phyloP scores from a whole-genome alignment of 139 green algal species.

The Chlorella vulgaris region DNA sequence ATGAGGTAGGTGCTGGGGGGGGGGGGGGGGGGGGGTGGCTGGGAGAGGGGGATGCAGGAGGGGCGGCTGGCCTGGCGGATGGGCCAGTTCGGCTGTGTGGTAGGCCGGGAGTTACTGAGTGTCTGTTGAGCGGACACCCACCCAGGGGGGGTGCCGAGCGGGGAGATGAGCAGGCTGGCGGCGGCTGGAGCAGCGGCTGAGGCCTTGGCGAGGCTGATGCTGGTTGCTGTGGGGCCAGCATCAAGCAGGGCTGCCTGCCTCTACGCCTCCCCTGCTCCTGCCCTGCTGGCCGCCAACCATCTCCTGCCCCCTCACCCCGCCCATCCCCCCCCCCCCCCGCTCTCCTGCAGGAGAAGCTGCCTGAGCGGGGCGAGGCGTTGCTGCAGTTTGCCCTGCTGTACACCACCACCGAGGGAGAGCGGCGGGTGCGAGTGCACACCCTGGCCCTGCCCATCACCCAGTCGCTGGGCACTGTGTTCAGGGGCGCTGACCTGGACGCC shows the following conservation, averaged over 20 bases:
- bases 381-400: conserved; percentile 90
- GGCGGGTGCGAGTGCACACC: conserved; percentile 75
- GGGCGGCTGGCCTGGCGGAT: not conserved
- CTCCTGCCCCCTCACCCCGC: not conserved
- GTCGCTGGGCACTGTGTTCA: conserved; percentile 72
- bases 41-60: not conserved
- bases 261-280: too few relatives aligned
- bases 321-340: not conserved
- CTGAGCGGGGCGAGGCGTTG: conserved; percentile 54
- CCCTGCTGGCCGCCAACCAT: not conserved
- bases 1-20: conserved; percentile 23
- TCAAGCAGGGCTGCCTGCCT: too few relatives aligned
- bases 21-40: not conserved
- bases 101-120: too few relatives aligned
- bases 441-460: conserved; percentile 76
- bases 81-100: not conserved
- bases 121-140: too few relatives aligned
- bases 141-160: too few relatives aligned
- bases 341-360: conserved; percentile 52
- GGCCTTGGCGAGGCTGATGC: not conserved
- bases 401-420: conserved; percentile 64
- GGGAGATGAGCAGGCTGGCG: not conserved
- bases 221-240: too few relatives aligned
- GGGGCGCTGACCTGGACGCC: conserved; percentile 85
- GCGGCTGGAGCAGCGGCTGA: not conserved